phyloP scores from a whole-genome alignment of 208 protist genomes.

The Wallacemonas sp. region DNA sequence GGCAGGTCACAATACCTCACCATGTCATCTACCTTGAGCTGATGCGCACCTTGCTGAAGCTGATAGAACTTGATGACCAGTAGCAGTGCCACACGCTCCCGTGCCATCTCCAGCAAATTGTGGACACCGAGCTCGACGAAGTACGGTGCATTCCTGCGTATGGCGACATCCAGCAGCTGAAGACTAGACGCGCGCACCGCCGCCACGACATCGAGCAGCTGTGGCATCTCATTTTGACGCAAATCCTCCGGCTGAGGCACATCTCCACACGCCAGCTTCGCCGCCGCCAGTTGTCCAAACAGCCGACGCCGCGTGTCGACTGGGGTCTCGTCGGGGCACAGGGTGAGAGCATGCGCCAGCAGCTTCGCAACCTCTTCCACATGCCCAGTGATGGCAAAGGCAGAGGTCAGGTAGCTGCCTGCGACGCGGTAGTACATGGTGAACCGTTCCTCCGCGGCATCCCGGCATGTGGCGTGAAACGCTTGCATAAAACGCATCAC shows the following conservation, averaged over 20 bases:
- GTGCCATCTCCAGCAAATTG: constrained; percentile 64
- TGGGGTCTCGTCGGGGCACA: constrained; percentile 33
- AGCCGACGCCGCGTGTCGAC: constrained; percentile 13
- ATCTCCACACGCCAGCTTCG: constrained; percentile 43
- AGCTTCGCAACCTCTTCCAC: constrained; percentile 47
- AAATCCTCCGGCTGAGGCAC: constrained; percentile 25
- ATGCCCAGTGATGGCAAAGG: constrained; percentile 1
- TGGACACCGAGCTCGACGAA: constrained; percentile 68
- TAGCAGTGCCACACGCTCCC: constrained; percentile 57
- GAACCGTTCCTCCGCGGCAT: constrained; percentile 56
- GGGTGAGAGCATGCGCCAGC: constrained; percentile 54
- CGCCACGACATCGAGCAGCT: constrained; percentile 65
- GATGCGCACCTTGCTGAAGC: constrained; percentile 27
- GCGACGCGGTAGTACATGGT: constrained; percentile 69
- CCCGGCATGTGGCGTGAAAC: constrained; percentile 54
- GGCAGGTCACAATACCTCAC: constrained; percentile 53
- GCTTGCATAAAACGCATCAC: constrained; percentile 46
- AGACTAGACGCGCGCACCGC: constrained; percentile 62
- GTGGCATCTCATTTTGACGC: constrained; percentile 15
- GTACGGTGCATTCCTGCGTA: constrained; percentile 55
- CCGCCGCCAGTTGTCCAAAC: constrained; percentile 58
- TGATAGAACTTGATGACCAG: constrained; percentile 85
- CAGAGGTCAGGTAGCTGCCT: constrained; percentile 37
- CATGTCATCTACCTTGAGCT: constrained; percentile 58
- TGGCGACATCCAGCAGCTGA: constrained; percentile 50